Conservation (phyloP, 2,329 filamentous ascomycete genomes). For the Westerdykella ornata region DNA sequence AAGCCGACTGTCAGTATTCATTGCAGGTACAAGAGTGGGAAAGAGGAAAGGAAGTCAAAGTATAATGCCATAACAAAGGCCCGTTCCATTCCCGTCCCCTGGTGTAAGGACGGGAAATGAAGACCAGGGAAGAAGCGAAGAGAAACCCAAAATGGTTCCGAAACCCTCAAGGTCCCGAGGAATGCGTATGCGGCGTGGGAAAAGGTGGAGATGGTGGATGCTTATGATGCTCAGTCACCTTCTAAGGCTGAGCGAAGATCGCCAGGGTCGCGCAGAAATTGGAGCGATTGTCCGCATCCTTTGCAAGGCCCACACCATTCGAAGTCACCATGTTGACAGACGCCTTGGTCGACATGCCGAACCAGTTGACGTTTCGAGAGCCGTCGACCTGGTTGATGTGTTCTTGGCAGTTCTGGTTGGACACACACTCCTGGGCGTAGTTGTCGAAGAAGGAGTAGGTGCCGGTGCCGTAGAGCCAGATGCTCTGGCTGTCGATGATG, state of each 20-base stretch:
- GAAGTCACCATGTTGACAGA: slow-evolving; percentile 46
- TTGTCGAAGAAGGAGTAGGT: slow-evolving; percentile 56
- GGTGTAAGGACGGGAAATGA: too few species aligned
- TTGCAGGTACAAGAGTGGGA: background rate
- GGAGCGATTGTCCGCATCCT: slow-evolving; percentile 42
- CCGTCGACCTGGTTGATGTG: slow-evolving; percentile 44
- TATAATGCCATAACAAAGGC: slow-evolving; percentile 19
- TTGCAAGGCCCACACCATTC: slow-evolving; percentile 29
- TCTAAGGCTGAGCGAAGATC: slow-evolving; percentile 27
- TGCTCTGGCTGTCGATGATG: slow-evolving; percentile 35
- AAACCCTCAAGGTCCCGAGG: too few species aligned
- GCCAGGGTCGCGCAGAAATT: slow-evolving; percentile 46
- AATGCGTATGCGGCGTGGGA: too few species aligned
- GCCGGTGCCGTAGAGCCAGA: slow-evolving; percentile 45
- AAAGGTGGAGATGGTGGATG: too few species aligned
- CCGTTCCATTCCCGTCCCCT: too few species aligned
- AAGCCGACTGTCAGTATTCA: too few species aligned
- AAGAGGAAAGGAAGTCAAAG: slow-evolving; percentile 7
- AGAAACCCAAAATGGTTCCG: too few species aligned
- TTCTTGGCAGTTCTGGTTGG: slow-evolving; percentile 45
- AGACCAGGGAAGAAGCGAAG: too few species aligned
- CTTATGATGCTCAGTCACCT: background rate
- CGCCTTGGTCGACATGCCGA: slow-evolving; percentile 45
- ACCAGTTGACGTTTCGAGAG: slow-evolving; percentile 41
- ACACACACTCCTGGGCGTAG: slow-evolving; percentile 48